These are phyloP conservation scores for Cinnamomum micranthum DNA, from an alignment of 164 flowering plant species.

Conservation along the genomic window DNA sequence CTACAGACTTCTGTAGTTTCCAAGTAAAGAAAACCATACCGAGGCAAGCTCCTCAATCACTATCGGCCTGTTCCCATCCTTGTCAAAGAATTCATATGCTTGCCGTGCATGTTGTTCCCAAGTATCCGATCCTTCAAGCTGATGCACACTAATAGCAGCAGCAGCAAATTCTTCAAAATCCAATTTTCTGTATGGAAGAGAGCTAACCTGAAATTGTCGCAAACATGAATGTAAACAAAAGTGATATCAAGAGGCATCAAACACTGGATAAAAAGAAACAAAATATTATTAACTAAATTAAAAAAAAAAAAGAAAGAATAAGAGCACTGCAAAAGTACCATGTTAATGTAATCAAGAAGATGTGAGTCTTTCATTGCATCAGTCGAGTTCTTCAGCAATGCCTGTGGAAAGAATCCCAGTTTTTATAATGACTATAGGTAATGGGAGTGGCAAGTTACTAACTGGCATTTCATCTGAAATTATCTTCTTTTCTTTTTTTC, in stretches of 20 bases:
- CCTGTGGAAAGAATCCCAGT: constrained; percentile 38
- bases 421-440: constrained; percentile 11
- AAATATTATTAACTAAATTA: background rate
- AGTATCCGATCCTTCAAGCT: constrained; percentile 70
- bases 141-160: constrained; percentile 83
- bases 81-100: constrained; percentile 88
- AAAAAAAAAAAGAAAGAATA: background rate
- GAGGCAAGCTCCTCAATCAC: constrained; percentile 96
- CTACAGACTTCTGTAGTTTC: background rate
- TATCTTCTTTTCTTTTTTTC: background rate
- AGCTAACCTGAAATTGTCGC: constrained; percentile 48
- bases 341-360: constrained; percentile 60
- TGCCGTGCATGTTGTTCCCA: constrained; percentile 96
- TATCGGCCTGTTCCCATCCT: constrained; percentile 86
- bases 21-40: constrained; percentile 27
- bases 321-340: constrained; percentile 36
- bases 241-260: background rate
- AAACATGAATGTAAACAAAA: background rate
- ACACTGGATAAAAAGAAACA: background rate
- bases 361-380: constrained; percentile 90
- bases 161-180: constrained; percentile 95
- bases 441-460: background rate
- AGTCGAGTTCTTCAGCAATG: constrained; percentile 49
- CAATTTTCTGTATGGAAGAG: constrained; percentile 72
- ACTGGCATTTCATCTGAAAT: background rate